These are phyloP conservation scores for Sorghum bicolor DNA, from an alignment of 176 grass and related monocot genomes.

Conservation along the genomic window DNA sequence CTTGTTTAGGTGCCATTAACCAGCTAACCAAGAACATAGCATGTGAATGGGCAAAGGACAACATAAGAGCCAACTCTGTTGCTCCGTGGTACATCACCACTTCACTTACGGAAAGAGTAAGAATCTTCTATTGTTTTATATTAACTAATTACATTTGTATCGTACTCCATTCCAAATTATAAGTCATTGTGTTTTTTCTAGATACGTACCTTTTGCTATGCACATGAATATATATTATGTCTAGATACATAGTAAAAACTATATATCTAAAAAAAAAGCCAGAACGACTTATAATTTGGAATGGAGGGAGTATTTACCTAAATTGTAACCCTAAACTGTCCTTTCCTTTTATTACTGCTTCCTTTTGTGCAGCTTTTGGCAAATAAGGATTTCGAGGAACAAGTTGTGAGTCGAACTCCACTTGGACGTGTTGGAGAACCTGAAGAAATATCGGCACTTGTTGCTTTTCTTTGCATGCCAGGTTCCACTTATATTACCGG, in stretches of 20 bases:
- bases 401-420: conserved; percentile 50
- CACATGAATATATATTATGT: not conserved
- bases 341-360: not conserved
- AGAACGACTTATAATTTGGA: not conserved
- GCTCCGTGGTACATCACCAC: conserved; percentile 93
- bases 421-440: conserved; percentile 75
- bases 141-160: not conserved
- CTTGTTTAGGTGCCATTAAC: conserved; percentile 71
- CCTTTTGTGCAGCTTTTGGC: conserved; percentile 41
- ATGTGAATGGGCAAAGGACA: conserved; percentile 89
- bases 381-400: conserved; percentile 47
- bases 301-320: not conserved
- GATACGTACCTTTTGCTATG: not conserved
- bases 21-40: conserved; percentile 84
- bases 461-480: conserved; percentile 81
- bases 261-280: too few relatives aligned
- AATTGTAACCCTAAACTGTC: not conserved
- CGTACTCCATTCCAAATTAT: not conserved
- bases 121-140: not conserved
- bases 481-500: conserved; percentile 70
- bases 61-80: conserved; percentile 76
- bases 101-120: conserved; percentile 59
- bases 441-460: conserved; percentile 73
- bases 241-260: too few relatives aligned
- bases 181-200: not conserved